phyloP scores from a whole-genome alignment of 23 red algal genomes.

The Gracilaria gracilis region DNA sequence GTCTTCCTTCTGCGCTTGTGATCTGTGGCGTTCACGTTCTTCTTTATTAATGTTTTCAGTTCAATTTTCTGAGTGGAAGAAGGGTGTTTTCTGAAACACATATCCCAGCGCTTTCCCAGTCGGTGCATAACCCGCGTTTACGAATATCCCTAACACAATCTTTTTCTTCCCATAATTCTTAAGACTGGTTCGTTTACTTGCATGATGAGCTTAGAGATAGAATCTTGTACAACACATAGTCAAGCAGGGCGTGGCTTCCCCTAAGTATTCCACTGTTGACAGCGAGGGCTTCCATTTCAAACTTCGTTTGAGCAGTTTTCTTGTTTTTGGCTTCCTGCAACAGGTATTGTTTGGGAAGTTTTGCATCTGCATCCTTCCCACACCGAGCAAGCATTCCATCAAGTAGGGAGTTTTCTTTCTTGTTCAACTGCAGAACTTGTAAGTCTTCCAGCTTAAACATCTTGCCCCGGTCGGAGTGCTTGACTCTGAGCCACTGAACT shows the following conservation, averaged over 20 bases:
- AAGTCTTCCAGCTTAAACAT: slow-evolving; percentile 31
- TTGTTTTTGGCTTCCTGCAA: not conserved
- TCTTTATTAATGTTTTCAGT: too few relatives aligned
- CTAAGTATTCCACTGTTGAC: not conserved
- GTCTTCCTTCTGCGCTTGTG: too few relatives aligned
- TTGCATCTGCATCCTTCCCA: not conserved
- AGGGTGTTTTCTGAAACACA: too few relatives aligned
- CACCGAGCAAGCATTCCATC: slow-evolving; percentile 16
- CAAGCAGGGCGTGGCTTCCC: slow-evolving; percentile 1
- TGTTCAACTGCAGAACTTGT: slow-evolving; percentile 33
- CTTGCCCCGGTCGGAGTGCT: slow-evolving; percentile 37
- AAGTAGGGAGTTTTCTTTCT: slow-evolving; percentile 29
- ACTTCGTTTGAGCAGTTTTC: slow-evolving; percentile 38
- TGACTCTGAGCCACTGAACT: slow-evolving; percentile 51
- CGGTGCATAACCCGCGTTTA: too few relatives aligned
- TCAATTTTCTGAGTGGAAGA: too few relatives aligned
- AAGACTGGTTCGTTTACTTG: too few relatives aligned
- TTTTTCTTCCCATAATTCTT: too few relatives aligned
- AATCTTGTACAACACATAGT: slow-evolving; percentile 23
- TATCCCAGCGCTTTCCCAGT: too few relatives aligned
- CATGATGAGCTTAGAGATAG: not conserved
- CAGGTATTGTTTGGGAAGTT: not conserved
- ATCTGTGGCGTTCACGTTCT: too few relatives aligned
- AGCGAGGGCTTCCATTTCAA: slow-evolving; percentile 74
- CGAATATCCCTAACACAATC: too few relatives aligned